Evolutionary conservation across 192 early-diverging fungal genomes (phyloP).

Genomic region (Coemansia sp.): DNA sequence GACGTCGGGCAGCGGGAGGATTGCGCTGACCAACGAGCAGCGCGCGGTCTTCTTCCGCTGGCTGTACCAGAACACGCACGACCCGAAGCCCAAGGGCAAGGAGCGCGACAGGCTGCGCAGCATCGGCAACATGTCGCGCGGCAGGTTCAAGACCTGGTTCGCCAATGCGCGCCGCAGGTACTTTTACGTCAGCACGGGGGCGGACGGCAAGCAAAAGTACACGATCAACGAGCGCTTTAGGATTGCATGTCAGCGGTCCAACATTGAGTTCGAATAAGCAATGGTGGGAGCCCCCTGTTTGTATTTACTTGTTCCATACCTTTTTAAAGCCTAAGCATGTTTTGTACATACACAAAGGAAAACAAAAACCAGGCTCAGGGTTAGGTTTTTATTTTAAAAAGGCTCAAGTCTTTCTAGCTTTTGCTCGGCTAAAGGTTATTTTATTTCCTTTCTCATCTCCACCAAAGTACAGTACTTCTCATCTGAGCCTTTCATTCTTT

Average conservation of each 20-base stretch:
- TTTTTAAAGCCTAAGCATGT: too few relatives aligned
- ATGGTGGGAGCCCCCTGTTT: neutral
- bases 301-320: constrained; percentile 6
- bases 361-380: too few relatives aligned
- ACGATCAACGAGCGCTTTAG: constrained; percentile 35
- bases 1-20: constrained; percentile 21
- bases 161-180: constrained; percentile 55
- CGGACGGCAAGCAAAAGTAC: constrained; percentile 40
- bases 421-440: too few relatives aligned
- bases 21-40: constrained; percentile 36
- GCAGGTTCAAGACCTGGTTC: constrained; percentile 56
- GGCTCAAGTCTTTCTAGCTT: too few relatives aligned
- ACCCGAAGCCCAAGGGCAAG: constrained; percentile 53
- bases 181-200: constrained; percentile 19
- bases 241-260: constrained; percentile 40
- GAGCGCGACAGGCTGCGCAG: constrained; percentile 45
- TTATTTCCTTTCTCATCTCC: neutral
- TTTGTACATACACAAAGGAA: neutral
- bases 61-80: constrained; percentile 38
- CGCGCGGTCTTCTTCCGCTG: constrained; percentile 40
- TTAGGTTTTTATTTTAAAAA: too few relatives aligned
- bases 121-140: constrained; percentile 48
- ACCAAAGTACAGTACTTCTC: neutral
- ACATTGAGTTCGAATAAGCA: constrained; percentile 33
- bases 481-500: neutral